Evolutionary conservation across 768 basidiomycete species (phyloP).

Genomic region (Suillus americanus): DNA sequence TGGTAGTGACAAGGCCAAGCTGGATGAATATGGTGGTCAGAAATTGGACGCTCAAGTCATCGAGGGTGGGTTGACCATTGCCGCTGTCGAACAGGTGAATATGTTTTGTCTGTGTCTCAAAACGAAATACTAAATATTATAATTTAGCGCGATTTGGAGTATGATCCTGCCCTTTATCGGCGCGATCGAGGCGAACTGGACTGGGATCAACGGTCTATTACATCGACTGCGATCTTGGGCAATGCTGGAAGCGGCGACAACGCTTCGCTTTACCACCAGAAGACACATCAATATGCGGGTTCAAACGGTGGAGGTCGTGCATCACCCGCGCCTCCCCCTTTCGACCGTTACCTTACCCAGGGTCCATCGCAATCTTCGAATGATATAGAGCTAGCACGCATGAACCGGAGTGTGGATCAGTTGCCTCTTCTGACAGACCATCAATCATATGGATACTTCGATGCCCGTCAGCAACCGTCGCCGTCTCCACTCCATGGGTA

Average conservation of each 20-base stretch:
- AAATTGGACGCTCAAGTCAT: conserved; percentile 73
- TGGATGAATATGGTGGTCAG: conserved; percentile 79
- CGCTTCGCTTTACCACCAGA: conserved; percentile 40
- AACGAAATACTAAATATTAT: conserved; percentile 2
- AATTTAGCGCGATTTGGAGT: conserved; percentile 66
- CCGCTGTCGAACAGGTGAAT: conserved; percentile 71
- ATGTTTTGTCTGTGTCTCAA: background rate
- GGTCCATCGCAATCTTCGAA: conserved; percentile 38
- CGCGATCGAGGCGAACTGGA: conserved; percentile 84
- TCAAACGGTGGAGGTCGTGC: conserved; percentile 33
- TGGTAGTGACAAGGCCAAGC: conserved; percentile 56
- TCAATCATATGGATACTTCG: conserved; percentile 16
- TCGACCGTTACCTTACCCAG: conserved; percentile 57
- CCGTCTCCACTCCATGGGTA: conserved; percentile 28
- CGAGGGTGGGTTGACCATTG: conserved; percentile 80
- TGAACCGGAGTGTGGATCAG: conserved; percentile 52
- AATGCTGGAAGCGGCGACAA: conserved; percentile 34
- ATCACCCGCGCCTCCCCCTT: conserved; percentile 46
- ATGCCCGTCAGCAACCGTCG: conserved; percentile 11
- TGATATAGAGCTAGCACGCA: conserved; percentile 54
- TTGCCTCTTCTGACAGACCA: conserved; percentile 55
- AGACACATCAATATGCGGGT: conserved; percentile 40
- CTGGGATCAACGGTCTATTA: conserved; percentile 82
- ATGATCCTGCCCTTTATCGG: conserved; percentile 75
- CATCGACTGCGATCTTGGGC: conserved; percentile 53